Conservation (phyloP, 164 flowering plant species). For the grape (Vitis vinifera) region DNA sequence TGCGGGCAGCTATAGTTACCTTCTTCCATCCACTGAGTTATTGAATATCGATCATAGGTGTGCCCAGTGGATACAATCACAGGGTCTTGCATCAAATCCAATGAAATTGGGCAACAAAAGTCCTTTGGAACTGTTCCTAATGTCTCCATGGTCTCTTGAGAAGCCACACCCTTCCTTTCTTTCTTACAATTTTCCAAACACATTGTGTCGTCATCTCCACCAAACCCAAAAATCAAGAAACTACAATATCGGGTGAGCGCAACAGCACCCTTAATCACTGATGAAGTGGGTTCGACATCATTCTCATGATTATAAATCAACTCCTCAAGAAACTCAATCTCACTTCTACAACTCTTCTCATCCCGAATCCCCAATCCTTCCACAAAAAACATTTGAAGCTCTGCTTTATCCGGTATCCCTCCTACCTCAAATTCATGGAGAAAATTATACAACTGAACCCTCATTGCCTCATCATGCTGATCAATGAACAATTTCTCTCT, state of each 20-base stretch:
- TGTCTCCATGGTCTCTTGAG: no score
- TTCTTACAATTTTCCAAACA: no score
- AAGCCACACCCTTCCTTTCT: no score
- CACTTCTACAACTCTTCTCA: slow-evolving; percentile 10
- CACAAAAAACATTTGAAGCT: slow-evolving; percentile 5
- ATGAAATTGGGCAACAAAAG: slow-evolving; percentile 14
- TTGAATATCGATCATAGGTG: slow-evolving; percentile 5
- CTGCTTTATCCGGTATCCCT: slow-evolving; percentile 3
- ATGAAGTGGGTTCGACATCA: no score
- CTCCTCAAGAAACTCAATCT: slow-evolving; percentile 16
- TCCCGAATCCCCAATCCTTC: slow-evolving; percentile 14
- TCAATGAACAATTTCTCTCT: not conserved
- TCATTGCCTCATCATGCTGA: not conserved
- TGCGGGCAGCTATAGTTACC: slow-evolving; percentile 10
- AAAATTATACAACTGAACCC: not conserved
- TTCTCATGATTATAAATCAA: not conserved
- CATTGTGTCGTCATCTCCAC: no score
- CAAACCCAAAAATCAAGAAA: no score
- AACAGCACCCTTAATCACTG: no score
- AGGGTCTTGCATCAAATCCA: slow-evolving; percentile 22
- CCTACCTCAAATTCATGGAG: not conserved
- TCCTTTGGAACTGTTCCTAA: no score
- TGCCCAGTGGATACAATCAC: slow-evolving; percentile 17
- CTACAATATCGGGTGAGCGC: no score
- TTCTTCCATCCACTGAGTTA: slow-evolving; percentile 8